Evolutionary conservation across 768 basidiomycete genomes (phyloP), one percentile per base, ranked within the genome.

Genomic region (Kwoniella europaea): DNA sequence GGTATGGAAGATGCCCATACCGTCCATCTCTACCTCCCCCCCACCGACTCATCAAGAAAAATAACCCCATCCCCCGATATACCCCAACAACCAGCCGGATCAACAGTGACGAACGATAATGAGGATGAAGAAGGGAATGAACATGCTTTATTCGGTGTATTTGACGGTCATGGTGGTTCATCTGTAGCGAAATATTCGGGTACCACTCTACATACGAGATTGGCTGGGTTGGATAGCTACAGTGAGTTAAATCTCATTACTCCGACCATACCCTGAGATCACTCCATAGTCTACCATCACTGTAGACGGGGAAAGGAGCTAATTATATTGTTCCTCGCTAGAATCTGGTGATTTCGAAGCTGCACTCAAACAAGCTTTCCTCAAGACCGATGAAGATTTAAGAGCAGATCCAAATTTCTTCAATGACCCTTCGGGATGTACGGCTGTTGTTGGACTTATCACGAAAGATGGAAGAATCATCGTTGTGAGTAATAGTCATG

Each of bases 1-100:
- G 96, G 90, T 77, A 98, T 99, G 97, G 97, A 99, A 85, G 96
- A 99, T 79, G 89, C 96, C 1, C 96, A 98, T 84, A 87, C 92
- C 18, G 87, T 89, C 50, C 85, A 92, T 29, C 86, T 95, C 57
- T 86, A 89, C 72, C 85, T 97, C 56, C 84, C 76, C 22, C 81
- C 76, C 18, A 70, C 65, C 27, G 75, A 57, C 54, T 46, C 68
- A 42, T 73, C 73, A 16, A 56, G 68, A 55, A 55, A 75, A 35
- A 44, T 73, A 5, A 69, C 63, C 52, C 24, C 67, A 67, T n/a
- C 71, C 56, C 27, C 67, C 4, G 71, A 72, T 10, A 79, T 80
- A 46, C 78, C 79, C 20, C 65, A 52, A 16, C 83, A 82, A 57
- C 83, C 82, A 4, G 73, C 70, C 7, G 83, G 79, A 63, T 80